phyloP scores from a whole-genome alignment of 805 yeast species.

The Kregervanrija pseudodelftensis region DNA sequence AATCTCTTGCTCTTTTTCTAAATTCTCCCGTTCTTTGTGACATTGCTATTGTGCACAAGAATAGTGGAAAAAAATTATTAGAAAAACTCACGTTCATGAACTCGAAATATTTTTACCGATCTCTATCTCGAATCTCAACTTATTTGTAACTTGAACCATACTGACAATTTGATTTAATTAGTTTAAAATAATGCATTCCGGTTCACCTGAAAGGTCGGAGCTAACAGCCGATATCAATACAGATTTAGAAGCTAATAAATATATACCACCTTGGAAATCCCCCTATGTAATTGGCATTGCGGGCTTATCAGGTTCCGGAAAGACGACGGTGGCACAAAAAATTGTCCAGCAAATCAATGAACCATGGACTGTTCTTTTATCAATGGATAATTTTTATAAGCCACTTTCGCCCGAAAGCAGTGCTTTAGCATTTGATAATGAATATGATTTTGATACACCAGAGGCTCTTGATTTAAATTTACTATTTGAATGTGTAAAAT shows the following conservation, averaged over 20 bases:
- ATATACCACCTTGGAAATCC: slow-evolving; percentile 82
- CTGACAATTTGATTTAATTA: no score
- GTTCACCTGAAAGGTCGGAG: no score
- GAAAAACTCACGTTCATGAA: no score
- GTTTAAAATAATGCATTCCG: no score
- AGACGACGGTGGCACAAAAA: slow-evolving; percentile 82
- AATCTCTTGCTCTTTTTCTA: no score
- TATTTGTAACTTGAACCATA: no score
- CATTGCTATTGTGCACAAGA: no score
- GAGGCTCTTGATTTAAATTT: slow-evolving; percentile 75
- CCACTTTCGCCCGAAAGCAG: slow-evolving; percentile 62
- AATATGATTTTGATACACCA: slow-evolving; percentile 85
- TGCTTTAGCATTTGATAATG: slow-evolving; percentile 52
- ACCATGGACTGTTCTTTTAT: slow-evolving; percentile 89
- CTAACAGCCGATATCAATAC: no score
- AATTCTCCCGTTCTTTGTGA: no score
- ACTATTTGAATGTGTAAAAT: slow-evolving; percentile 52
- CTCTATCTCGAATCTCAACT: no score
- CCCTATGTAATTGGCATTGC: slow-evolving; percentile 87
- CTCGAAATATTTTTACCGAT: no score
- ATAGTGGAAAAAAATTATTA: no score
- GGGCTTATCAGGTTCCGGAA: slow-evolving; percentile 86
- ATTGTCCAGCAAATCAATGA: slow-evolving; percentile 72
- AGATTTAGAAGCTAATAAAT: slow-evolving; percentile 22
- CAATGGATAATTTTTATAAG: slow-evolving; percentile 86